phyloP scores from a whole-genome alignment of 2,329 filamentous ascomycete species.

The Fusarium armeniacum region DNA sequence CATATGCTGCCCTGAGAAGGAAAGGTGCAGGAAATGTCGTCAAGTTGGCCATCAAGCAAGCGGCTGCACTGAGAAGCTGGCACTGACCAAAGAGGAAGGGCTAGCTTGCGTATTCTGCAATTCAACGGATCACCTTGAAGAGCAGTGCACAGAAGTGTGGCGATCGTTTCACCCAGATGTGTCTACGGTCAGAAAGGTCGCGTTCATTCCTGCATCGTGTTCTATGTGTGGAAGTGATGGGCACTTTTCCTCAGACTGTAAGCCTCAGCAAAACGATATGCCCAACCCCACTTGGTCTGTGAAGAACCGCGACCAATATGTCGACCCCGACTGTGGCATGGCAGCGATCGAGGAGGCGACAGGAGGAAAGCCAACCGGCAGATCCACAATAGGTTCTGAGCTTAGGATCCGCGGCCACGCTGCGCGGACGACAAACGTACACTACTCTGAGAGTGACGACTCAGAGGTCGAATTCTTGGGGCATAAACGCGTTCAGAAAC shows the following conservation, averaged over 20 bases:
- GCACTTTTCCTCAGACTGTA: conserved; percentile 72
- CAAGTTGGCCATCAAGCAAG: conserved; percentile 70
- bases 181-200: conserved; percentile 62
- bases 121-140: conserved; percentile 69
- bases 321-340: conserved; percentile 61
- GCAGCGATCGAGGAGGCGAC: conserved; percentile 56
- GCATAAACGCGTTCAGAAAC: conserved; percentile 52
- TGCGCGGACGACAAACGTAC: conserved; percentile 56
- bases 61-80: conserved; percentile 70
- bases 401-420: conserved; percentile 55
- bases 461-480: conserved; percentile 62
- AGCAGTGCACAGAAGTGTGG: conserved; percentile 72
- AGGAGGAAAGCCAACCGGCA: conserved; percentile 44
- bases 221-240: conserved; percentile 67
- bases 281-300: conserved; percentile 66
- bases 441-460: conserved; percentile 64
- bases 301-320: conserved; percentile 63
- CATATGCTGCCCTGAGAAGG: conserved; percentile 64
- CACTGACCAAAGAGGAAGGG: conserved; percentile 65
- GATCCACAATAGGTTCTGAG: conserved; percentile 46
- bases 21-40: conserved; percentile 71
- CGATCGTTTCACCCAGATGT: conserved; percentile 64
- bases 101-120: conserved; percentile 73
- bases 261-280: conserved; percentile 40
- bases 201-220: conserved; percentile 66